Evolutionary conservation across 305 asterid genomes (phyloP), one percentile per base, ranked within the genome.

Genomic region (Salvia sclarea): DNA sequence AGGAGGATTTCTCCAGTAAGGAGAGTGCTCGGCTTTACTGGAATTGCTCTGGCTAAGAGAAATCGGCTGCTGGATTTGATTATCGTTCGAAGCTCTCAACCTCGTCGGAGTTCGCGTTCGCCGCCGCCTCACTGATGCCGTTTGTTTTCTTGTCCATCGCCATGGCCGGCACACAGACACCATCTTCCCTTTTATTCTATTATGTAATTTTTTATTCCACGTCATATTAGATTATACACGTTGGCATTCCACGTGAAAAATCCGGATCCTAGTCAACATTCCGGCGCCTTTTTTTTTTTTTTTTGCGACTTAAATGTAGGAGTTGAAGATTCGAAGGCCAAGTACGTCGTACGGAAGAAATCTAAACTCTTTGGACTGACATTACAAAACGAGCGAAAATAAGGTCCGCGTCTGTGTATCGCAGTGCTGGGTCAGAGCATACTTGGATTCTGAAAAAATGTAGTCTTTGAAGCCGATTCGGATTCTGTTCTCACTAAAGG

Each of bases 1-100:
- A 44, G 89, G 78, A 38, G 99, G 99, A 35, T 91, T 94, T 75
- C 96, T 84, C 70, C 93, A 77, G 64, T 13, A 83, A 6, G 99
- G 97, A 20, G 99, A 94, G 35, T 72, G 76, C 49, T 89, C 99
- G 0, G 94, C 92, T 73, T 89, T 91, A 80, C 95, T 86, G 0
- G 96, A 92, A 81, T 94, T 94, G 89, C 89, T 94, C 38, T 97
- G 80, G 62, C 99, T 94, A 4, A 91, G 92, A 7, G 98, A 78
- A 37, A 74, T 11, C 1, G 90, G 88, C 69, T 25, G 2, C 78
- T 68, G 84, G 47, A 67, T 54, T 18, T 76, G 88, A 57, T 72
- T 79, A 62, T 86, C 92, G 64, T 50, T 84, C 1, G 78, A 47
- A 21, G 72, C 80, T 67, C 79, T 81, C 5, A 64, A 28, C 72